Base-by-base conservation (phyloP, 805 yeast species). In the Diddensiella santjacobensis region DNA sequence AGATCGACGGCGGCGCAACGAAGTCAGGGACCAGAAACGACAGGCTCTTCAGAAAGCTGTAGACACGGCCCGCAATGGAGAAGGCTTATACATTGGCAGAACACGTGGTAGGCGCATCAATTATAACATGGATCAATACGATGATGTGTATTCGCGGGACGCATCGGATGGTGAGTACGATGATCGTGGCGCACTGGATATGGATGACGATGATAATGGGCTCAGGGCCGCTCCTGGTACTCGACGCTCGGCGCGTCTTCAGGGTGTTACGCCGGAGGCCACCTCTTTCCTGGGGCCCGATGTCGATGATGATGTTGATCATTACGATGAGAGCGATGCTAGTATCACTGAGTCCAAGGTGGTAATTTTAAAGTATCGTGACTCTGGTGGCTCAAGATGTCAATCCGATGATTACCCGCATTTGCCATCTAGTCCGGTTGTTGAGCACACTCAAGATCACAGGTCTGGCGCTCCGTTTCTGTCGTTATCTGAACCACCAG, bases 61-160 rank as follows among this genome's bases (percentile, higher is more conserved):
- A 1, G 57, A 48, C 22, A 36, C 48, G 42, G 50, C 54, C 20
- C 52, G 59, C 3, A 50, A 51, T 11, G 67, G 60, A 17, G 65
- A 60, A 22, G 68, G 68, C 11, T 47, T 56, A 8, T 60, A 62
- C 44, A 31, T 50, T 2, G 62, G 66, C 5, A 53, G 69, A 8
- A 65, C 69, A 5, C 53, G 69, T 4, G 66, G 66, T 3, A 55
- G 48, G 36, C 48, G 59, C 13, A 57, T 66, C 22, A 58, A 63
- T 39, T 64, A 64, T 31, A 52, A 51, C 22, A 40, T 49, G 22
- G 62, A 55, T 22, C 57, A 38, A 11, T 53, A 54, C 30, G 49
- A 30, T 30, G 52, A 45, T 13, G 42, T 35, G 37, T 48, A 33
- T 18, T 18, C n/a, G n/a, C 22, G 33, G 26, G 19, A 19, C 5